Base-by-base conservation (phyloP, 2,329 filamentous ascomycete species). In the Podosphaera aphanis region DNA sequence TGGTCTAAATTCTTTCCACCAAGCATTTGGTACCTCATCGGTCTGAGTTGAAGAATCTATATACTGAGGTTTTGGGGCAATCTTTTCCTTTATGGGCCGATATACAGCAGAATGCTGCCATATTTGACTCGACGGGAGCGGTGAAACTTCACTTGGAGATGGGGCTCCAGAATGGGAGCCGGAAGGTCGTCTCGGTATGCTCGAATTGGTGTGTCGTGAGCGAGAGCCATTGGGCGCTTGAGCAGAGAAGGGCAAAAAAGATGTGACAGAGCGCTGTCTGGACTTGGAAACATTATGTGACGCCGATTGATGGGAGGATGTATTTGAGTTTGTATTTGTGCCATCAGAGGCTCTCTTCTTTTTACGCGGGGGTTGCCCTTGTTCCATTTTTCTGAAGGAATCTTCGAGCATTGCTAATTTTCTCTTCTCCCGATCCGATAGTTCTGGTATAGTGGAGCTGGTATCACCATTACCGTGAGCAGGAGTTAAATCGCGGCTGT, bases 341-440 rank as follows among this genome's bases (percentile, higher is more conserved):
- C 71, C 71, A 51, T 77, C 74, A 0, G 74, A 77, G 2, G 63
- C 59, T 6, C 73, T 67, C 56, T 78, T 78, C 62, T 77, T 76
- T 59, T 78, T 79, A 25, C 68, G 66, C 0, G 65, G 64, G 1
- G 70, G 70, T 48, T 67, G 55, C 70, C 70, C 53, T 73, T 73
- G 19, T 67, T 73, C 46, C 74, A 68, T 75, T 70, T 27, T 73
- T 66, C 44, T 72, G 67, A 56, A 79, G 73, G 1, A 71, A 66
- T 77, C 72, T 51, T 79, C 75, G 0, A 77, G 67, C 68, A 74
- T 74, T 18, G 73, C 70, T 10, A 79, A 68, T 52, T 79, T 79
- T 31, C 75, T 65, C 60, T 79, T 79, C 49, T 79, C 75, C 25
- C 75, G 68, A 50, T 79, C 74, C 0, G 75, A 77, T 5, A 70